Evolutionary conservation across 73 alveolate genomes (phyloP), one percentile per base, ranked within the genome.

Genomic region (Effrenium voratum): DNA sequence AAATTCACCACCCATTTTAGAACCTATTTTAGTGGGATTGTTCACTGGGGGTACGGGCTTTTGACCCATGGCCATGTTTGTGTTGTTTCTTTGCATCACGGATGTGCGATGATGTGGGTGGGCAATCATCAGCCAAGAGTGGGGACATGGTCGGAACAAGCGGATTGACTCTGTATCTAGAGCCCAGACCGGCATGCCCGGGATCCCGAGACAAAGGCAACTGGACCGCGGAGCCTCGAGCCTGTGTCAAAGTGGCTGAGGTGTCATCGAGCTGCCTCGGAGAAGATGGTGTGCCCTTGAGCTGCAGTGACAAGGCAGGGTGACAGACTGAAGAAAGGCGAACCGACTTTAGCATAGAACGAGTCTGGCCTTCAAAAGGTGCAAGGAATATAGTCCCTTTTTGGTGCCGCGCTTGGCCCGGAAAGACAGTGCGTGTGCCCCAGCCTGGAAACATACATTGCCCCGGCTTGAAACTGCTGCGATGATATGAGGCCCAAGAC

Each of bases 301-400:
- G 83, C 83, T 73, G 83, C 83, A 73, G 83, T 26, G 83, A 73
- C 34, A 73, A 73, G 83, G 83, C 80, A 1, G 26, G 34, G 12
- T 12, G n/a, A 6, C 83, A 32, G 19, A 52, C 8, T 12, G 63
- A 12, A 8, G 19, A 19, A 52, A 12, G 63, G 8, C 63, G 63
- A 19, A 12, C 19, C 63, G 26, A 19, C 26, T 52, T 52, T 52
- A 8, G 8, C 19, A 8, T 52, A 12, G 63, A 52, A 52, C 19
- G 63, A 12, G 19, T 19, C 19, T 52, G 63, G 63, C 19, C 26
- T 19, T 52, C 19, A 52, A 52, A 52, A 19, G 19, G 63, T 52
- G 19, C 19, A 8, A 19, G 26, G 26, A 12, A 52, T 52, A 12
- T 52, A 19, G 8, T 52, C 63, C 19, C 26, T 12, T 52, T 52